Conservation (phyloP, 148 eudicot species). For the Rhododendron henanense region DNA sequence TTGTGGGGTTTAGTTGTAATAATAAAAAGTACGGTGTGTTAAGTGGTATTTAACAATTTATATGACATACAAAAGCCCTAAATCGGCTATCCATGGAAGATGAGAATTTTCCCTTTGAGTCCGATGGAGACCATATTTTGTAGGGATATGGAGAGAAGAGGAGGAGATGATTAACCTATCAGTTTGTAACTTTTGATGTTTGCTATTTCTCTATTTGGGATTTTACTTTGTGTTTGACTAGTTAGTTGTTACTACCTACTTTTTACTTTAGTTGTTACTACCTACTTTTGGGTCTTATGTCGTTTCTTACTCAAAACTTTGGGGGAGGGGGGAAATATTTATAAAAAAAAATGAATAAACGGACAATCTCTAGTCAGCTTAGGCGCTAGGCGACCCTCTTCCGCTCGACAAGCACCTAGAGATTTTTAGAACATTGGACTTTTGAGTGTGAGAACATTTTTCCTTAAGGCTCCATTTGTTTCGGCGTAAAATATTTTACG, state of each 20-base stretch:
- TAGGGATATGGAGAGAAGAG: not conserved
- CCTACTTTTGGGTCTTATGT: no score
- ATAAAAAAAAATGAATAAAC: no score
- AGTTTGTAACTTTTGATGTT: not conserved
- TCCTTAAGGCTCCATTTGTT: not conserved
- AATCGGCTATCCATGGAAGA: not conserved
- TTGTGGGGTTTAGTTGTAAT: not conserved
- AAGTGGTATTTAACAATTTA: not conserved
- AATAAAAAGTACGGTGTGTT: not conserved
- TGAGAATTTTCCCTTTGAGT: not conserved
- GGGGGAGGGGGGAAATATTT: not conserved
- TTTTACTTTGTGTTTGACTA: not conserved
- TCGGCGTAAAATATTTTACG: no score
- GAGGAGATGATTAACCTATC: not conserved
- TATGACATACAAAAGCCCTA: not conserved
- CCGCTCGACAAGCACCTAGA: not conserved
- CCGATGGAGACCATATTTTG: not conserved
- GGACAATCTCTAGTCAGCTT: not conserved
- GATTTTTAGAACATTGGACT: not conserved
- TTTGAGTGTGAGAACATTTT: not conserved
- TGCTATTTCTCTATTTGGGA: not conserved
- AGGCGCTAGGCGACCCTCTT: not conserved
- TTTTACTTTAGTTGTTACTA: no score
- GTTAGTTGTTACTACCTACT: no score
- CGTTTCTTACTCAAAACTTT: not conserved